Base-by-base conservation (phyloP, 768 basidiomycete species). In the Basidioascus undulatus region DNA sequence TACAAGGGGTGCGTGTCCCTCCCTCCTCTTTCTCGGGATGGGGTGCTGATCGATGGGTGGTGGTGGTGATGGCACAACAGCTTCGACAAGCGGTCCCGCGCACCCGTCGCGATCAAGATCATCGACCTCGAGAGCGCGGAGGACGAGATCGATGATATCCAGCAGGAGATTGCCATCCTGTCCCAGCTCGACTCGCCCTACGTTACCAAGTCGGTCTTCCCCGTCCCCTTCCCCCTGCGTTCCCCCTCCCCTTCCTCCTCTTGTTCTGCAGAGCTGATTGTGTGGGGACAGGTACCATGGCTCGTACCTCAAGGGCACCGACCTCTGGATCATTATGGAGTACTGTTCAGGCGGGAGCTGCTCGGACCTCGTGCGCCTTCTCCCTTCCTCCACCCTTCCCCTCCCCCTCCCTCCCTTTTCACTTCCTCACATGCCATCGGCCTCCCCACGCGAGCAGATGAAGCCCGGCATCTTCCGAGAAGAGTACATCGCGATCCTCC, bases 141-240 rank as follows among this genome's bases (percentile, higher is more conserved):
- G 59, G 92, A 98, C 55, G 92, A 98, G 64, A 94, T 96, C 55
- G 92, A 96, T 58, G 92, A 96, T 61, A 96, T 98, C 44, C 84
- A 96, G 53, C 83, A 92, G 57, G 92, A 98, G 59, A 96, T 98
- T 42, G 83, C 92, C 59, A 96, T 98, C 47, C 70, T 98, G 12
- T 84, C 82, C 6, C 87, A 94, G 55, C 61, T 98, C 49, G 89
- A 96, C 59, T 94, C 86, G 20, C 76, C 81, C 21, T 77, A 80
- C 62, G 89, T 96, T 42, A 96, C 89, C 49, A 89, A 83, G 80
- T 86, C 51, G 56, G 74, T 66, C 46, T 42, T 46, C 41, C 49
- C 37, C 43, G 53, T 51, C 43, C 55, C 41, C 27, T 45, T 33
- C 37, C 16, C 15, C 12, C 20, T 28, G 21, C n/a, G 24, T 32